These are phyloP conservation scores for Hyphodiscus hymeniophilus DNA, from an alignment of 495 filamentous ascomycete species.

Conservation along the genomic window DNA sequence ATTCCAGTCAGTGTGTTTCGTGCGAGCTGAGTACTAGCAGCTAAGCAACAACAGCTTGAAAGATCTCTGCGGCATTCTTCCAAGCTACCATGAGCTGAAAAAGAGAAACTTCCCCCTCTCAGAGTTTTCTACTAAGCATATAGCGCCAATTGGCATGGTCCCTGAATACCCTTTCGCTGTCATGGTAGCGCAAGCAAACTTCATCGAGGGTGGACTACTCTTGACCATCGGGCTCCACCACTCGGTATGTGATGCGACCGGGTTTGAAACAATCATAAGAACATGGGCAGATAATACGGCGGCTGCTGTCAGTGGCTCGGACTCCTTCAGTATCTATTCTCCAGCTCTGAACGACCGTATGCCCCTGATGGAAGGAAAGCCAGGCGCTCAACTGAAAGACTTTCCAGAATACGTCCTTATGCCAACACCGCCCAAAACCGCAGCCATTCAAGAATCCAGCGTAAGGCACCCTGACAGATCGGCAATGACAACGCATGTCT, in stretches of 20 bases:
- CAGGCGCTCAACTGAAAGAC: conserved; percentile 6
- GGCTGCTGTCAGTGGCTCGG: neutral
- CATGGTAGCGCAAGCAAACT: conserved; percentile 44
- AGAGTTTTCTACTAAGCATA: neutral
- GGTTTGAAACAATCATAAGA: conserved; percentile 30
- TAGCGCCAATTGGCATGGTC: conserved; percentile 2
- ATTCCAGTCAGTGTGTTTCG: conserved; percentile 1
- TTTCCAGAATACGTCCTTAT: conserved; percentile 7
- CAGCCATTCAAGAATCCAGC: neutral
- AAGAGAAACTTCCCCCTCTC: conserved; percentile 8
- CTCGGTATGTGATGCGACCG: conserved; percentile 25
- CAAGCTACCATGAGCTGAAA: conserved; percentile 7
- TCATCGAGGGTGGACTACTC: conserved; percentile 42
- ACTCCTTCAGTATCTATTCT: conserved; percentile 3
- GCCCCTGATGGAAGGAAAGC: neutral
- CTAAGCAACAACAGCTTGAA: conserved; percentile 2
- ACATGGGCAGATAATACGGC: conserved; percentile 10
- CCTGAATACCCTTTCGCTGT: conserved; percentile 26
- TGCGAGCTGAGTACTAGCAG: neutral
- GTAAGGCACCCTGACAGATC: too few species aligned
- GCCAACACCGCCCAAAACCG: neutral
- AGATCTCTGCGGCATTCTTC: conserved; percentile 6
- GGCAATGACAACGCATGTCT: conserved; percentile 6
- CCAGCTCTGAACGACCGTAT: conserved; percentile 6
- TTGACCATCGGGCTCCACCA: conserved; percentile 44